These are phyloP conservation scores for Lathyrus oleraceus DNA, from an alignment of 306 rosid species.

Conservation along the genomic window DNA sequence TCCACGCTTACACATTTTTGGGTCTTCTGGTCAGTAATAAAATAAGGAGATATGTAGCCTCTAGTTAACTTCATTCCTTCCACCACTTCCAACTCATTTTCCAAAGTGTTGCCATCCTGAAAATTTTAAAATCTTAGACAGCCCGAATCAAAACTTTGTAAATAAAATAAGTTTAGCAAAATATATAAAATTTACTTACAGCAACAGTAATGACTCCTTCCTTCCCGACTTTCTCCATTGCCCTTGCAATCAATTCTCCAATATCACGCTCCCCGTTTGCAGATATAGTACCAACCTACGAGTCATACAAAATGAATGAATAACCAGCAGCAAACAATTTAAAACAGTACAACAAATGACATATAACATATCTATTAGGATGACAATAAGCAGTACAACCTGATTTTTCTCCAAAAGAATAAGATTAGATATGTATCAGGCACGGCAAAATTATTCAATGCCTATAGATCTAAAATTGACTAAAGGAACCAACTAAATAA, in stretches of 20 bases:
- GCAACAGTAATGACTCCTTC: conserved; percentile 92
- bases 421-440: not conserved
- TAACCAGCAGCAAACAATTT: conserved; percentile 7
- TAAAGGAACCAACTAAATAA: not conserved
- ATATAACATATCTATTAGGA: conserved; percentile 6
- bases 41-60: conserved; percentile 93
- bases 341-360: not conserved
- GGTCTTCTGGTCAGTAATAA: conserved; percentile 78
- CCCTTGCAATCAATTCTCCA: conserved; percentile 89
- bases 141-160: conserved; percentile 15
- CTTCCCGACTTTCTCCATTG: conserved; percentile 99
- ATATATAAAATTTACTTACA: conserved; percentile 49
- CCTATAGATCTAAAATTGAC: conserved; percentile 22
- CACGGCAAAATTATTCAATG: conserved; percentile 15
- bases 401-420: not conserved
- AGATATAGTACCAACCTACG: conserved; percentile 91
- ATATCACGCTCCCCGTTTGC: conserved; percentile 92
- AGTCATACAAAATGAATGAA: conserved; percentile 22
- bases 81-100: conserved; percentile 94
- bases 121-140: conserved; percentile 31
- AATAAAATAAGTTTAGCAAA: conserved; percentile 9
- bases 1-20: conserved; percentile 83
- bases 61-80: conserved; percentile 93
- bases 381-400: conserved; percentile 6
- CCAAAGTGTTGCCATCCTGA: conserved; percentile 93